Conservation (phyloP, 208 protist genomes). For the Acanthamoeba castellanii region DNA sequence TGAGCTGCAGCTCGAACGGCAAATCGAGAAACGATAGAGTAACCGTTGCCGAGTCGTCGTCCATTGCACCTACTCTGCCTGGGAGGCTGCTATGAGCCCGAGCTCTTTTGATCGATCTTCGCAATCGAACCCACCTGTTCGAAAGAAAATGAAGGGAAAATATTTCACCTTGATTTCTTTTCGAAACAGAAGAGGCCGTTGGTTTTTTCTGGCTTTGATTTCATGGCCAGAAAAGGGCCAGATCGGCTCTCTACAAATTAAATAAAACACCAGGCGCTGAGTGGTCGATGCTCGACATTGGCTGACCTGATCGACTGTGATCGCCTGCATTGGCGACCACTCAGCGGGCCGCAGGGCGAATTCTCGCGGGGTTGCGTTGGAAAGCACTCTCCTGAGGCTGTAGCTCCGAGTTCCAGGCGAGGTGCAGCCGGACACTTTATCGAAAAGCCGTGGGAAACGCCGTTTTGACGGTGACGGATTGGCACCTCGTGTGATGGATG, state of each 20-base stretch:
- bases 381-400: not conserved
- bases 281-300: not conserved
- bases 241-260: not conserved
- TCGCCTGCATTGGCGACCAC: too few relatives aligned
- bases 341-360: too few relatives aligned
- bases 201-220: too few relatives aligned
- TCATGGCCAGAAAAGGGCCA: too few relatives aligned
- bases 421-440: not conserved
- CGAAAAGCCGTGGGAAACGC: not conserved
- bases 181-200: too few relatives aligned
- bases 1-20: conserved; percentile 22
- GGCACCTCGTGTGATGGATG: not conserved
- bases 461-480: not conserved
- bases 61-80: not conserved
- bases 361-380: not conserved
- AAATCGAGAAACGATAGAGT: not conserved
- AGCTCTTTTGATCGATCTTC: too few relatives aligned
- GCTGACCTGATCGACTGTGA: too few relatives aligned
- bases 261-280: too few relatives aligned
- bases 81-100: too few relatives aligned
- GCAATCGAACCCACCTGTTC: too few relatives aligned
- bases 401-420: not conserved
- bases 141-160: not conserved
- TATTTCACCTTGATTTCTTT: too few relatives aligned
- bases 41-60: not conserved